Conservation (phyloP, 768 basidiomycete genomes). For the Suillus americanus region DNA sequence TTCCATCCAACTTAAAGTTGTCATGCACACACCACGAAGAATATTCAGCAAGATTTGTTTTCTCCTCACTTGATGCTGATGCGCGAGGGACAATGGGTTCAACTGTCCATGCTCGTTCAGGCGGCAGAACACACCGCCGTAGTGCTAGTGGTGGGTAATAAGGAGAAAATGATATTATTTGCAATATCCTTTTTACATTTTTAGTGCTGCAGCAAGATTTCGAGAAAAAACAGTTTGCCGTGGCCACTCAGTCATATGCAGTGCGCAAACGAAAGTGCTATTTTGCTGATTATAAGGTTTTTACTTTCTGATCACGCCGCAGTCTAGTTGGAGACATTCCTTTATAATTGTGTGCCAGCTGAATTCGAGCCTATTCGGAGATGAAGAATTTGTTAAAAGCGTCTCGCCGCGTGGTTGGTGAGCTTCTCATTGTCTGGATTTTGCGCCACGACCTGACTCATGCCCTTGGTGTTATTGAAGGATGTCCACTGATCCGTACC, state of each 20-base stretch:
- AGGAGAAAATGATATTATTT: neutral
- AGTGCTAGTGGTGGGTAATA: neutral
- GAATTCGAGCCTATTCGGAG: neutral
- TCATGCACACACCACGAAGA: too few species aligned
- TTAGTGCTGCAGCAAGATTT: neutral
- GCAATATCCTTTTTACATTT: neutral
- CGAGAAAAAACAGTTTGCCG: too few species aligned
- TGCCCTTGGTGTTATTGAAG: neutral
- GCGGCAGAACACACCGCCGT: neutral
- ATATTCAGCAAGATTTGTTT: too few species aligned
- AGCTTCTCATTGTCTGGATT: neutral
- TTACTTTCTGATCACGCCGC: neutral
- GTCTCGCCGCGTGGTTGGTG: neutral
- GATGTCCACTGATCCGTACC: neutral
- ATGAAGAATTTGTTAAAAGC: too few species aligned
- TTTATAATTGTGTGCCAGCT: neutral
- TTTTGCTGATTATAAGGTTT: neutral
- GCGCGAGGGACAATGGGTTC: neutral
- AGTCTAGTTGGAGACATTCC: neutral
- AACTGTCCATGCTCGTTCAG: too few species aligned
- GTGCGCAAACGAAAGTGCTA: too few species aligned
- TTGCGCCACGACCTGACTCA: too few species aligned
- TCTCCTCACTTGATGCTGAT: neutral
- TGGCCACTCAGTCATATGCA: too few species aligned
- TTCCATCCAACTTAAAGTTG: too few species aligned